Conservation (phyloP, 2,329 filamentous ascomycete species). For the Didymella pomorum region DNA sequence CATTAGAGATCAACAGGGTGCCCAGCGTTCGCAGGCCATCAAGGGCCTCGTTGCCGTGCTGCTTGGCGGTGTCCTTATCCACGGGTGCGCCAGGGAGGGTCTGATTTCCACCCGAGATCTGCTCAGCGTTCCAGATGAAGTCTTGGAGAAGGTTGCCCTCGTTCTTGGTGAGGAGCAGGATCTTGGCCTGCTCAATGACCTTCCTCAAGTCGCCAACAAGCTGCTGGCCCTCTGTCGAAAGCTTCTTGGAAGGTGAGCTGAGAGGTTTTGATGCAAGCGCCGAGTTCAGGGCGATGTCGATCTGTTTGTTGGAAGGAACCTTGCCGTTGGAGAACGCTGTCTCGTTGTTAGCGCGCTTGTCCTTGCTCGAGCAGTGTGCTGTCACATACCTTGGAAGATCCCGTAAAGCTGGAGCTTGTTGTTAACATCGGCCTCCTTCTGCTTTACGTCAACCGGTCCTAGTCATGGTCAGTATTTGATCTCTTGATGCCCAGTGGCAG, state of each 20-base stretch:
- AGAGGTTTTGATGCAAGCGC: conserved; percentile 77
- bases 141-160: conserved; percentile 93
- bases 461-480: conserved; percentile 59
- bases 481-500: neutral
- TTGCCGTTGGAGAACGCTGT: conserved; percentile 87
- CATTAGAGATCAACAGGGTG: conserved; percentile 90
- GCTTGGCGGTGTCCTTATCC: conserved; percentile 77
- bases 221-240: conserved; percentile 82
- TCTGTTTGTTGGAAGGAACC: conserved; percentile 93
- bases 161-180: conserved; percentile 90
- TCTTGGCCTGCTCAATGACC: conserved; percentile 84
- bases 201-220: conserved; percentile 79
- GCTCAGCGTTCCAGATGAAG: conserved; percentile 92
- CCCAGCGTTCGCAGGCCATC: conserved; percentile 88
- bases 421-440: conserved; percentile 86
- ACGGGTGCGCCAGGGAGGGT: conserved; percentile 71
- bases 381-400: conserved; percentile 71
- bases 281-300: conserved; percentile 92
- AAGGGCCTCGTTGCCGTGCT: conserved; percentile 83
- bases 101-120: conserved; percentile 71
- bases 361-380: neutral
- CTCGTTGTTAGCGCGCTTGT: conserved; percentile 25
- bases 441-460: conserved; percentile 71
- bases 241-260: conserved; percentile 72
- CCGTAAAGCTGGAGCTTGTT: conserved; percentile 95